phyloP scores from a whole-genome alignment of 352 stramenopile species.

The Globisporangium spinosum region DNA sequence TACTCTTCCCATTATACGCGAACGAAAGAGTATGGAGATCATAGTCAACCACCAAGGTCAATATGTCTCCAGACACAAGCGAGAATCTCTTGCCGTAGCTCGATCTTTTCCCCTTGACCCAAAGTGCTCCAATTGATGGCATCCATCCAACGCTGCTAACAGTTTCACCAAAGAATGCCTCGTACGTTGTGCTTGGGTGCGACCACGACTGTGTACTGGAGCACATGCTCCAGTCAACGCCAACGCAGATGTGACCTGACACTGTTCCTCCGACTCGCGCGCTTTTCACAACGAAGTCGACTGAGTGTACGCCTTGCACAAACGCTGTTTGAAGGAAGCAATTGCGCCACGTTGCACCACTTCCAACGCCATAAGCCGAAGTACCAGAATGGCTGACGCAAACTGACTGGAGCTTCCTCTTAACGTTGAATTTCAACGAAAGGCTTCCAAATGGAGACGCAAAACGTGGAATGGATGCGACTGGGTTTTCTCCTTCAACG shows the following conservation, averaged over 20 bases:
- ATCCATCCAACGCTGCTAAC: conserved; percentile 76
- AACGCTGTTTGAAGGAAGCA: conserved; percentile 61
- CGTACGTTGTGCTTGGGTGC: conserved; percentile 10
- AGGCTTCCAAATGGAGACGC: conserved; percentile 51
- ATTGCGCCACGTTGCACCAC: conserved; percentile 54
- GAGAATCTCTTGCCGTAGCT: conserved; percentile 44
- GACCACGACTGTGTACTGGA: background rate
- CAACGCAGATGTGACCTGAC: conserved; percentile 75
- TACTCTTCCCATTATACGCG: conserved; percentile 53
- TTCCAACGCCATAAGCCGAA: conserved; percentile 52
- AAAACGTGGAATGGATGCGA: conserved; percentile 62
- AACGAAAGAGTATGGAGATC: conserved; percentile 75
- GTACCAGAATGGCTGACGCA: conserved; percentile 73
- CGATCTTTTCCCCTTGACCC: conserved; percentile 56
- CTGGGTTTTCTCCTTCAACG: conserved; percentile 69
- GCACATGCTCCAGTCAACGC: conserved; percentile 52
- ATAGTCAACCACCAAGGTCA: conserved; percentile 71
- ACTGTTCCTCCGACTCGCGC: conserved; percentile 50
- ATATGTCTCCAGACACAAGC: conserved; percentile 59
- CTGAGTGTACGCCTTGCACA: conserved; percentile 60
- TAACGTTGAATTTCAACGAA: conserved; percentile 58
- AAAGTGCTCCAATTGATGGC: conserved; percentile 73
- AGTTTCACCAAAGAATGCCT: conserved; percentile 49
- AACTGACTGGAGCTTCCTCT: conserved; percentile 55
- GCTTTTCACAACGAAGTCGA: conserved; percentile 82